Percentiles rank a stretch among this genome's conserved stretches.
These are phyloP conservation scores for Prillingera fragicola DNA, from an alignment of 1,284 basidiomycete species.

Conservation along the genomic window DNA sequence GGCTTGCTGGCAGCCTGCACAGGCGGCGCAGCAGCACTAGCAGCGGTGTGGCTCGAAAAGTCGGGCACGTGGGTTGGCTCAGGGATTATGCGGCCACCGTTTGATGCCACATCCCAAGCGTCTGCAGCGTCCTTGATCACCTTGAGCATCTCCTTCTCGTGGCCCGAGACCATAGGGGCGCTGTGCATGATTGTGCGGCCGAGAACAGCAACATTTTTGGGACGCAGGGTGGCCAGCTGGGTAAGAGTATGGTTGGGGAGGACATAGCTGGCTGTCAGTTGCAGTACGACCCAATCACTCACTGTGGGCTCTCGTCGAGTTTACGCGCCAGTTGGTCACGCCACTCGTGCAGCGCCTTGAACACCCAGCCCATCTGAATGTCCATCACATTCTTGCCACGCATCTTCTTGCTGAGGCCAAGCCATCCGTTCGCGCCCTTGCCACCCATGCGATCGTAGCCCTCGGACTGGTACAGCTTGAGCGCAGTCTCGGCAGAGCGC, in stretches of 20 bases:
- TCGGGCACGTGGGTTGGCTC: too few relatives aligned
- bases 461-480: conserved; percentile 63
- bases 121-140: conserved; percentile 56
- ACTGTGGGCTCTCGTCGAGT: conserved; percentile 83
- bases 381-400: conserved; percentile 55
- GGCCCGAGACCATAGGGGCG: neutral
- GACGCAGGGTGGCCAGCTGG: conserved; percentile 57
- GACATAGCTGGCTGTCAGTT: conserved; percentile 44
- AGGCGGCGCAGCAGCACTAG: too few relatives aligned
- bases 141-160: conserved; percentile 58
- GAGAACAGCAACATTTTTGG: conserved; percentile 58
- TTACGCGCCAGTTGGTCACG: conserved; percentile 72
- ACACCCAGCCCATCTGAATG: conserved; percentile 58
- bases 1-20: too few relatives aligned
- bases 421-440: conserved; percentile 66
- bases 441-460: conserved; percentile 64
- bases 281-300: conserved; percentile 28
- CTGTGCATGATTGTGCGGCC: neutral
- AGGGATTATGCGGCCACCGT: too few relatives aligned
- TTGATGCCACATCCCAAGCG: conserved; percentile 32
- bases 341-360: conserved; percentile 74
- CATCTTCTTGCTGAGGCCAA: conserved; percentile 68
- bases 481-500: conserved; percentile 66
- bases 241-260: conserved; percentile 68
- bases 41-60: too few relatives aligned